Evolutionary conservation across 257 asterid genomes (phyloP).

Genomic region (Solanum medicagineum): DNA sequence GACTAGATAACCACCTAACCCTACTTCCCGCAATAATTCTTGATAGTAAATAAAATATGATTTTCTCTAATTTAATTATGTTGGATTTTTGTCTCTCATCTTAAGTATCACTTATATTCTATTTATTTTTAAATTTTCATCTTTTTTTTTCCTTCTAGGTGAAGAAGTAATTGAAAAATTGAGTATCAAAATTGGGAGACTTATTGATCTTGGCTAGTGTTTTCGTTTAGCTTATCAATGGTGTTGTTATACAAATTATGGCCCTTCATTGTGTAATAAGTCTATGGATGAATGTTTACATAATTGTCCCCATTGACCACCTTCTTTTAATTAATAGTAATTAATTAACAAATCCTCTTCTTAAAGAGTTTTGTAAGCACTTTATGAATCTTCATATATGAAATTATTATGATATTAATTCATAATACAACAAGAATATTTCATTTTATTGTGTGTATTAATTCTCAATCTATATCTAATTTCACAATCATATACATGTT

Average conservation of each 20-base stretch:
- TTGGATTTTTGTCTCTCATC: not conserved
- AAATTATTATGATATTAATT: not conserved
- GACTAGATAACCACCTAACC: no score
- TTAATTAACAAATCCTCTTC: not conserved
- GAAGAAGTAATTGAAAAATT: not conserved
- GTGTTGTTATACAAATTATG: not conserved
- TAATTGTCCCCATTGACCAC: not conserved
- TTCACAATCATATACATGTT: not conserved
- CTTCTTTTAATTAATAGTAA: not conserved
- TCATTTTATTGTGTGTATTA: not conserved
- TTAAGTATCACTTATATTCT: not conserved
- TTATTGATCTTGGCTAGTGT: not conserved
- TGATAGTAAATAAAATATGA: not conserved
- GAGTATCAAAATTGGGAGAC: not conserved
- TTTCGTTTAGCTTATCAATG: not conserved
- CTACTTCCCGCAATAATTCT: not conserved
- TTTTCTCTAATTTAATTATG: not conserved
- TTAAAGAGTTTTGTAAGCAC: not conserved
- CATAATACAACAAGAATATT: not conserved
- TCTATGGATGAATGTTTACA: not conserved
- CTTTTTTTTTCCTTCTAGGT: not conserved
- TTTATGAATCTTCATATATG: not conserved
- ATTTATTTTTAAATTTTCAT: not conserved
- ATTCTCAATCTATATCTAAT: not conserved
- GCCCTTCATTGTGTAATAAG: not conserved